Base-by-base conservation (phyloP, 2,329 filamentous ascomycete species). In the Stachybotrys chartarum region DNA sequence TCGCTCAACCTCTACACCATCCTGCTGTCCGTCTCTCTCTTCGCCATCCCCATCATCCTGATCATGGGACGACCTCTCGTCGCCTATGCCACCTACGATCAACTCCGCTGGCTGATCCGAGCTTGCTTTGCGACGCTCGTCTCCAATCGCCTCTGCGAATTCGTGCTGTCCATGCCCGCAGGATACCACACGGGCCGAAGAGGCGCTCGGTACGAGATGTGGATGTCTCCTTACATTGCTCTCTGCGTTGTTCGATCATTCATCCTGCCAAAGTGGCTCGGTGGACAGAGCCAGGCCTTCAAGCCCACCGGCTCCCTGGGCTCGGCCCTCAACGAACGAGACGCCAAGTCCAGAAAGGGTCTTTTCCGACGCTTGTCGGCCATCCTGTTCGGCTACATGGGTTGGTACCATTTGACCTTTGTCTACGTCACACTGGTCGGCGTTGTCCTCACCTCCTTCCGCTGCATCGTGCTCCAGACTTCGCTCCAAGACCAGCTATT, bases 151-250 rank as follows among this genome's bases (percentile, higher is more conserved):
- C 54, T 84, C 1, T 80, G 76, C 65, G 81, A 84, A 63, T 76
- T 80, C 56, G 71, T 78, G n/a, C 73, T 82, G n/a, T 84, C 78
- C 64, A 74, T 83, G 12, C 81, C 82, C 0, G 75, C 80, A 1
- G 81, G 82, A 18, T 84, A 84, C 62, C 77, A 82, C 64, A 80
- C 79, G 11, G 81, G 80, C 5, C 80, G 83, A 65, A 75, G 81
- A 54, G 80, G 80, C 45, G 75, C 76, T 2, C 73, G 80, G 5
- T 79, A 79, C 58, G 78, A 83, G 66, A 71, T 85, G 31, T 85
- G 82, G 81, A 85, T 85, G 81, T 76, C 81, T 7, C 81, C 82
- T 0, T 85, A 83, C 66, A 80, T 83, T 57, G 79, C 80, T 0
- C 71, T 83, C 11, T 80, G 78, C 61, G 77, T 85, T 54, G 68